These are phyloP conservation scores for Cardamine occulta DNA, from an alignment of 345 rosid species.

Conservation along the genomic window DNA sequence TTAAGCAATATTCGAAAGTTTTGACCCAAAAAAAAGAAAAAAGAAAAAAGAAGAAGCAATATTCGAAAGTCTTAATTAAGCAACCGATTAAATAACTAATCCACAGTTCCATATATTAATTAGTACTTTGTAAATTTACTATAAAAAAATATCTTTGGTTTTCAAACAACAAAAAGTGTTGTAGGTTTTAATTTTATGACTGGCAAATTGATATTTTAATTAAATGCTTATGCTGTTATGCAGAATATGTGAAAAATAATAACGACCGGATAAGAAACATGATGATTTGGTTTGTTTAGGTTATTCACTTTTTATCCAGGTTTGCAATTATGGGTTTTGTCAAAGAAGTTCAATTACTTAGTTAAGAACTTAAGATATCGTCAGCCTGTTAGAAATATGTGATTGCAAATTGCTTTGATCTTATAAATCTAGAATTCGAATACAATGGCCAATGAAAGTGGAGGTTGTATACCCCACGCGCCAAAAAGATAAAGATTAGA, in stretches of 20 bases:
- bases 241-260: background rate
- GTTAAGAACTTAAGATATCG: background rate
- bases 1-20: constrained; percentile 3
- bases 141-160: background rate
- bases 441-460: constrained; percentile 15
- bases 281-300: constrained; percentile 14
- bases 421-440: background rate
- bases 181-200: background rate
- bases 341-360: constrained; percentile 9
- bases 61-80: constrained; percentile 6
- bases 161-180: background rate
- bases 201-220: constrained; percentile 2
- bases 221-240: background rate
- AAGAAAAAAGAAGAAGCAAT: background rate
- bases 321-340: background rate
- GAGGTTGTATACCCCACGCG: constrained; percentile 28
- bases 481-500: constrained; percentile 31
- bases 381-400: background rate
- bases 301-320: background rate
- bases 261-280: constrained; percentile 1
- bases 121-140: background rate
- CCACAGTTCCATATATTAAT: background rate
- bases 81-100: background rate
- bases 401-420: background rate
- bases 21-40: background rate